A percentile compares a stretch with the other conserved stretches of the same genome.
These are phyloP conservation scores for Coniosporium apollinis DNA, from an alignment of 495 filamentous ascomycete genomes.

Conservation along the genomic window DNA sequence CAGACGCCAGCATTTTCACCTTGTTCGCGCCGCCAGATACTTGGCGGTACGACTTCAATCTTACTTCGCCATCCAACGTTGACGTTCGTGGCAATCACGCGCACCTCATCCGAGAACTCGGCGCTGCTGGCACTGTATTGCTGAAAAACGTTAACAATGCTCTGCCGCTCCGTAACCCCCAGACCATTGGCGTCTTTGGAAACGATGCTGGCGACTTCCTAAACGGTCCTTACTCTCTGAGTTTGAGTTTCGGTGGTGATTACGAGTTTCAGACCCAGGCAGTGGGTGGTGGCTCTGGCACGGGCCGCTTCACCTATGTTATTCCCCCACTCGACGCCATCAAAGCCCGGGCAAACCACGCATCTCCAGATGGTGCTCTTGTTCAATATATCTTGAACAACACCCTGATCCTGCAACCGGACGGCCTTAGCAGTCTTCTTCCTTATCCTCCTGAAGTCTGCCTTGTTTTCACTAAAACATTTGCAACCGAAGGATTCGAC, in stretches of 20 bases:
- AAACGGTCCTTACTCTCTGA: slow-evolving; percentile 21
- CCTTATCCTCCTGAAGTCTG: slow-evolving; percentile 23
- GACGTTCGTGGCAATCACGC: slow-evolving; percentile 37
- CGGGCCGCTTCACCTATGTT: slow-evolving; percentile 32
- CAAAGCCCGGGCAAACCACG: slow-evolving; percentile 16
- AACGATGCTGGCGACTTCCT: slow-evolving; percentile 36
- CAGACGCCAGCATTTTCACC: slow-evolving; percentile 7
- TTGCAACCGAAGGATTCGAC: slow-evolving; percentile 37
- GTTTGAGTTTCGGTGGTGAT: slow-evolving; percentile 27
- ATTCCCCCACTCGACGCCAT: slow-evolving; percentile 44
- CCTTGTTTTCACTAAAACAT: slow-evolving; percentile 41
- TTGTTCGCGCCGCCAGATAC: slow-evolving; percentile 5
- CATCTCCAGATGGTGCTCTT: slow-evolving; percentile 18
- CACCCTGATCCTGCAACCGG: slow-evolving; percentile 15
- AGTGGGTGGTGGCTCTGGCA: slow-evolving; percentile 43
- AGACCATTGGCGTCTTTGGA: slow-evolving; percentile 43
- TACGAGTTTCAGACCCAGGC: slow-evolving; percentile 41
- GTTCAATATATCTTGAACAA: slow-evolving; percentile 28
- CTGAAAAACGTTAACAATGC: slow-evolving; percentile 42
- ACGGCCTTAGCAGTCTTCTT: too few species aligned
- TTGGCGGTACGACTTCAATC: slow-evolving; percentile 14
- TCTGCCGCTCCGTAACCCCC: slow-evolving; percentile 35
- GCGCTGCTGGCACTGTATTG: slow-evolving; percentile 39
- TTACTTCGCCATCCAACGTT: slow-evolving; percentile 7
- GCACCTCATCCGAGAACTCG: slow-evolving; percentile 37